phyloP scores from a whole-genome alignment of 1,284 basidiomycete genomes.

The Dichomitus squalens region DNA sequence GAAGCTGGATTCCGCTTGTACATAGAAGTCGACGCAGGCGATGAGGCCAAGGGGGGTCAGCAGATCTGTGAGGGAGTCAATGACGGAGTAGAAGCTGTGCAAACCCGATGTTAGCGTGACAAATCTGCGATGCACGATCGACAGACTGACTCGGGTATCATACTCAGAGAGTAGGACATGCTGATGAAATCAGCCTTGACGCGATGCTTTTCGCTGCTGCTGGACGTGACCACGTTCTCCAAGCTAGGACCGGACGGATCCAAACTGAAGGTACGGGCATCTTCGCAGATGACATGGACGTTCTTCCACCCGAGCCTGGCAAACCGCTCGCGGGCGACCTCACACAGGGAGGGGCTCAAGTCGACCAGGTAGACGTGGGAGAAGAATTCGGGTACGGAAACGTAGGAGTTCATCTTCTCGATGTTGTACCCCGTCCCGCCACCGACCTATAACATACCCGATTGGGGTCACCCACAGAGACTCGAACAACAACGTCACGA shows the following conservation, averaged over 20 bases:
- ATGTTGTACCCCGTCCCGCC: conserved; percentile 27
- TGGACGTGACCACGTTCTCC: neutral
- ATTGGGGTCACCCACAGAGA: neutral
- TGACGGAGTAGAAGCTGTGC: conserved; percentile 25
- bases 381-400: conserved; percentile 22
- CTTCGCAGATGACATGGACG: conserved; percentile 24
- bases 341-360: conserved; percentile 24
- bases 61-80: conserved; percentile 24
- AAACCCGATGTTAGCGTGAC: neutral
- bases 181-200: conserved; percentile 22
- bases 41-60: conserved; percentile 23
- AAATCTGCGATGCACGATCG: neutral
- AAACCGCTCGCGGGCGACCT: conserved; percentile 22
- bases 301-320: conserved; percentile 23
- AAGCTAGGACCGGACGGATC: neutral
- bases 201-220: conserved; percentile 1
- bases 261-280: conserved; percentile 23
- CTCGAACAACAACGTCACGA: neutral
- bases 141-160: conserved; percentile 25
- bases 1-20: conserved; percentile 24
- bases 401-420: conserved; percentile 25
- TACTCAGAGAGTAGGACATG: conserved; percentile 27
- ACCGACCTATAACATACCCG: conserved; percentile 13
- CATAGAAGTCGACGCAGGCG: conserved; percentile 27
- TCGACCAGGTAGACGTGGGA: conserved; percentile 25